Conservation (phyloP, 2,329 filamentous ascomycete genomes). For the Phoma sp. region DNA sequence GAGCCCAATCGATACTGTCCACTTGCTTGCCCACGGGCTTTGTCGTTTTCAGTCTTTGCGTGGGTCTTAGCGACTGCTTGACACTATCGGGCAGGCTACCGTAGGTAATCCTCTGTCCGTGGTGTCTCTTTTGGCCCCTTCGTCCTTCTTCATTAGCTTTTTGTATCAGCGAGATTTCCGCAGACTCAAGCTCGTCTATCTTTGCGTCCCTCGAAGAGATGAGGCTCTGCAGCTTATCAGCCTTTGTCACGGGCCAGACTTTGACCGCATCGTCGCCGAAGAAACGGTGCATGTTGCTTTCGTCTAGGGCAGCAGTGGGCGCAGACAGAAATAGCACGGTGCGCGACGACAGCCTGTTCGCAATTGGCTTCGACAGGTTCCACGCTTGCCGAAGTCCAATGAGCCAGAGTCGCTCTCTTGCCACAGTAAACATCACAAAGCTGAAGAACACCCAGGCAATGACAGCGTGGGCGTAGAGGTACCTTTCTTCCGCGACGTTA, state of each 20-base stretch:
- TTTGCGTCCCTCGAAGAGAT: conserved; percentile 82
- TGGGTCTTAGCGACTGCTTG: conserved; percentile 66
- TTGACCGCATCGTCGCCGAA: conserved; percentile 82
- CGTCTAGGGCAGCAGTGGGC: conserved; percentile 76
- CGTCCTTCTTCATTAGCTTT: conserved; percentile 76
- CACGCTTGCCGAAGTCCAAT: conserved; percentile 94
- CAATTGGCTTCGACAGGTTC: conserved; percentile 81
- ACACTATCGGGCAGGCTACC: conserved; percentile 59
- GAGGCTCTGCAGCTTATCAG: conserved; percentile 76
- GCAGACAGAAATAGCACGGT: conserved; percentile 91
- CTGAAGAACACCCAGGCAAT: conserved; percentile 81
- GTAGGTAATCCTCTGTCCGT: conserved; percentile 55
- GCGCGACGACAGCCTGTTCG: conserved; percentile 84
- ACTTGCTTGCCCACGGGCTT: conserved; percentile 80
- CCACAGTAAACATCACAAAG: conserved; percentile 88
- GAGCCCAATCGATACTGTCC: conserved; percentile 91
- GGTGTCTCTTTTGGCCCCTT: conserved; percentile 63
- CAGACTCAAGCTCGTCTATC: conserved; percentile 81
- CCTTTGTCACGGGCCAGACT: conserved; percentile 83
- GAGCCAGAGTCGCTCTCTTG: conserved; percentile 87
- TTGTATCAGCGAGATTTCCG: conserved; percentile 85
- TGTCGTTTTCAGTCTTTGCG: conserved; percentile 42
- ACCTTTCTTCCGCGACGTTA: conserved; percentile 71
- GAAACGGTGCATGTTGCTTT: conserved; percentile 76
- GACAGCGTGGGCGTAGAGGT: conserved; percentile 79